Conservation (phyloP, 257 asterid species). For the Echium plantagineum region DNA sequence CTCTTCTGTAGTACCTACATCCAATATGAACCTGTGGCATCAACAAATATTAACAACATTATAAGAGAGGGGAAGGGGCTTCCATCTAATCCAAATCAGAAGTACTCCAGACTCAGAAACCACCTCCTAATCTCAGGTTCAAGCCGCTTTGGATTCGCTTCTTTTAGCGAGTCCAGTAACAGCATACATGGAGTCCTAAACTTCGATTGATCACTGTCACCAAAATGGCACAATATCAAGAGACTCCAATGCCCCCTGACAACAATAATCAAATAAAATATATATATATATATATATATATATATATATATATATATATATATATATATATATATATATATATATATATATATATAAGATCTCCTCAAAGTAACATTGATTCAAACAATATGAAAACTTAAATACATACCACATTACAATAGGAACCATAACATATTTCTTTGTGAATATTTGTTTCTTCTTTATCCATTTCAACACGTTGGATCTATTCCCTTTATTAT, state of each 20-base stretch:
- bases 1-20: slow-evolving; percentile 26
- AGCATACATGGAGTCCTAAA: slow-evolving; percentile 46
- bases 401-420: slow-evolving; percentile 52
- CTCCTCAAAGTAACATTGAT: not conserved
- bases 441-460: slow-evolving; percentile 29
- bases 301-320: too few species aligned
- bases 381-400: not conserved
- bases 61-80: not conserved
- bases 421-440: slow-evolving; percentile 55
- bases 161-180: slow-evolving; percentile 51
- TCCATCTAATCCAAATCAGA: not conserved
- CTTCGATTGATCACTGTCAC: slow-evolving; percentile 24
- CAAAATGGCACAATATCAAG: slow-evolving; percentile 61
- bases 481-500: slow-evolving; percentile 9
- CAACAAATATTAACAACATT: not conserved
- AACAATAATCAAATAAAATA: slow-evolving; percentile 4
- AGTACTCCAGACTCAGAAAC: slow-evolving; percentile 1
- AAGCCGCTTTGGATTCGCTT: slow-evolving; percentile 24
- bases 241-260: slow-evolving; percentile 77
- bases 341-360: too few species aligned
- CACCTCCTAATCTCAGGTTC: slow-evolving; percentile 57
- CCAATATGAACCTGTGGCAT: slow-evolving; percentile 37
- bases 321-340: too few species aligned
- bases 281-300: too few species aligned
- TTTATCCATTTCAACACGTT: slow-evolving; percentile 48